phyloP scores from a whole-genome alignment of 257 asterid species.

The Voacanga thouarsii region DNA sequence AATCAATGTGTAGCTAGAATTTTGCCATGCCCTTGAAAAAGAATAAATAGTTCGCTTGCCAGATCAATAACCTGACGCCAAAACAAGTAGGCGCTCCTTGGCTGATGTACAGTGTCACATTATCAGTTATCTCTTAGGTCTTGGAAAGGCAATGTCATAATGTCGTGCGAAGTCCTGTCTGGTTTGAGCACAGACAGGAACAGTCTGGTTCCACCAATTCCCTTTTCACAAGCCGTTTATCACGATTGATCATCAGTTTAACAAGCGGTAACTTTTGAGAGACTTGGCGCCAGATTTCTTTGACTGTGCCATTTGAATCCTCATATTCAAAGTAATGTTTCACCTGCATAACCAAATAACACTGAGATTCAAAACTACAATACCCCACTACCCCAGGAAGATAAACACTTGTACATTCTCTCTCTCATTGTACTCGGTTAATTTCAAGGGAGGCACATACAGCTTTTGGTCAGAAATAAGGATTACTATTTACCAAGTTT shows the following conservation, averaged over 20 bases:
- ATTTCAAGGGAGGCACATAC: neutral
- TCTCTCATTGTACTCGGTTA: neutral
- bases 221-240: slow-evolving; percentile 63
- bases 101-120: neutral
- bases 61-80: neutral
- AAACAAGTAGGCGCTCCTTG: neutral
- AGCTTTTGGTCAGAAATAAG: neutral
- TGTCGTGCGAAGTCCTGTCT: slow-evolving; percentile 50
- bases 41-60: neutral
- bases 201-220: slow-evolving; percentile 68
- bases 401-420: neutral
- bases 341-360: slow-evolving; percentile 45
- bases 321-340: slow-evolving; percentile 81
- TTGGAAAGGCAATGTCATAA: slow-evolving; percentile 22
- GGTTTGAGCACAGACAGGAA: slow-evolving; percentile 86
- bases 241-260: slow-evolving; percentile 85
- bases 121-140: neutral
- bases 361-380: neutral
- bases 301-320: slow-evolving; percentile 81
- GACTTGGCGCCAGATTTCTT: slow-evolving; percentile 91
- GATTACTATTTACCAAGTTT: neutral
- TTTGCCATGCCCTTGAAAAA: neutral
- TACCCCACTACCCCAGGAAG: neutral
- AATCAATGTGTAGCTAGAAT: neutral
- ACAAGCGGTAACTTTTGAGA: slow-evolving; percentile 71